Percentiles rank a stretch among this genome's conserved stretches.
phyloP scores from a whole-genome alignment of 352 stramenopile genomes.

The Thraustotheca clavata region DNA sequence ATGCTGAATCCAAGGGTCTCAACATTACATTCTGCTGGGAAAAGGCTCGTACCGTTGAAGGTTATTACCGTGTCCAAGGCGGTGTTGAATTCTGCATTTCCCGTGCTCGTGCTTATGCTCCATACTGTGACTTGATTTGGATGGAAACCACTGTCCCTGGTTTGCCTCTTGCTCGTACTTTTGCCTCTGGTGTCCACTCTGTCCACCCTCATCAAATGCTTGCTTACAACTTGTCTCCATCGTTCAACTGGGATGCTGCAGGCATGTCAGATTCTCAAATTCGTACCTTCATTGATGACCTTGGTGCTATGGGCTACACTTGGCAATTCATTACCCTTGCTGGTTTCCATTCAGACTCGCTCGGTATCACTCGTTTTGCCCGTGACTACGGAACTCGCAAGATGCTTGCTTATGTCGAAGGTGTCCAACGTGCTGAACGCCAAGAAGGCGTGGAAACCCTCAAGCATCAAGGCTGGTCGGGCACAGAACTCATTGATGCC shows the following conservation, averaged over 20 bases:
- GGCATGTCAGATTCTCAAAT: conserved; percentile 94
- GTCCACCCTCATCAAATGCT: conserved; percentile 94
- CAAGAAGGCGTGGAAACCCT: conserved; percentile 92
- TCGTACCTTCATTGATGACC: conserved; percentile 91
- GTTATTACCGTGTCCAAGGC: conserved; percentile 94
- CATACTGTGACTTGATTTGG: conserved; percentile 96
- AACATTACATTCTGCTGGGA: conserved; percentile 94
- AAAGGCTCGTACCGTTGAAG: conserved; percentile 91
- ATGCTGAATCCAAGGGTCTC: conserved; percentile 70
- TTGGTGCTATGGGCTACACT: conserved; percentile 93
- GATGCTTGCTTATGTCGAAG: conserved; percentile 96
- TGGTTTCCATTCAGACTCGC: conserved; percentile 96
- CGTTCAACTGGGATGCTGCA: conserved; percentile 98
- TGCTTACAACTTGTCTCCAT: conserved; percentile 97
- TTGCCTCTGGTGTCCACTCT: conserved; percentile 89
- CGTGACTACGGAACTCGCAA: conserved; percentile 85
- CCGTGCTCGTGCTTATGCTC: conserved; percentile 90
- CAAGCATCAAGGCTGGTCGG: conserved; percentile 97
- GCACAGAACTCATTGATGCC: conserved; percentile 94
- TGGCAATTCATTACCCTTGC: conserved; percentile 99
- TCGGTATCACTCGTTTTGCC: conserved; percentile 93
- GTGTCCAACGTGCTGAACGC: conserved; percentile 93
- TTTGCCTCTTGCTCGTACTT: conserved; percentile 90
- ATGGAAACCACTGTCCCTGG: conserved; percentile 96
- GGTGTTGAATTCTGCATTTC: conserved; percentile 97